Base-by-base conservation (phyloP, 305 asterid genomes). In the Solanum hybrid region DNA sequence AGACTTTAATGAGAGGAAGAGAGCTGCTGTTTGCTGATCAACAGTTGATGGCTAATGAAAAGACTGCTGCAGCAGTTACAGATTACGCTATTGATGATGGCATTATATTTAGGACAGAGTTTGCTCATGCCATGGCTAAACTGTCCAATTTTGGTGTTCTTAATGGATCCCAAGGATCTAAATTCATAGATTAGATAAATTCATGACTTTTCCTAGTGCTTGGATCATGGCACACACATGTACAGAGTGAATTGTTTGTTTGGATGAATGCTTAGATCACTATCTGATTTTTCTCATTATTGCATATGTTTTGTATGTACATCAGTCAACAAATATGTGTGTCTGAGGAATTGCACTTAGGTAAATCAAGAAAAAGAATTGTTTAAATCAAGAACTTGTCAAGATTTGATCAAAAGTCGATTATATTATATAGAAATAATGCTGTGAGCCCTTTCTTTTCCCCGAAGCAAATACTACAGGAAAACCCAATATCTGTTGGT, bases 1-100 rank as follows among this genome's bases (percentile, higher is more conserved):
- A 72, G 77, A 90, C 60, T 10, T 73, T 91, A 85, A 36, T 31
- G 69, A 89, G 71, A 76, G 91, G 92, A 29, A 88, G 76, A 91
- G 94, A 91, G 51, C 64, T 92, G 2, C 87, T 91, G 16, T 86
- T 89, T 34, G 89, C 94, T 24, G 94, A 91, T 72, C 93, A 91
- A 81, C 92, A 92, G 35, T 32, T 91, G 88, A 89, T 91, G 92
- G 90, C 85, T 20, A 5, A 88, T 20, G 92, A 89, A 77, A 51
- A 91, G 87, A 90, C 94, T 0, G 89, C 91, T 16, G 16, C 42
- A 22, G 85, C 77, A 6, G 93, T 91, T 24, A 36, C 27, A 12
- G 92, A 91, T 29, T 91, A 90, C 36, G 90, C 92, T 16, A 66
- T 31, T 31, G 93, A 90, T 12, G 92, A 90, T 27, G 90, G 88